A percentile compares a stretch with the other conserved stretches of the same genome.
These are phyloP conservation scores for Quercus suber DNA, from an alignment of 306 rosid genomes.

Conservation along the genomic window DNA sequence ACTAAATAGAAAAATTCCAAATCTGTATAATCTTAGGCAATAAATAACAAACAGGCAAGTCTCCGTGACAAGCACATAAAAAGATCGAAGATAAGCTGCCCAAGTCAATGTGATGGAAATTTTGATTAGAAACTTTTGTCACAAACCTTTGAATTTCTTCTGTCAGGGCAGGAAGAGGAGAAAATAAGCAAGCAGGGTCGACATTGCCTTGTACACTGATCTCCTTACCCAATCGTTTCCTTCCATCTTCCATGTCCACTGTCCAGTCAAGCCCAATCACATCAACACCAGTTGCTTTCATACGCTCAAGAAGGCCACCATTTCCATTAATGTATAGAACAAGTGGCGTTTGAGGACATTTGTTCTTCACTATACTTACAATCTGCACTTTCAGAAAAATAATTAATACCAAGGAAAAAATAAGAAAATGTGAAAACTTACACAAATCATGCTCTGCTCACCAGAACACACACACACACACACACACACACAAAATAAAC, in stretches of 20 bases:
- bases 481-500: too few species aligned
- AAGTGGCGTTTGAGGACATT: conserved; percentile 76
- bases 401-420: conserved; percentile 2
- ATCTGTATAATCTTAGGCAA: not conserved
- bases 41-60: conserved; percentile 9
- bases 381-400: conserved; percentile 52
- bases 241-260: conserved; percentile 95
- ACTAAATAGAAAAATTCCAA: conserved; percentile 2
- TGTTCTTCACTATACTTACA: conserved; percentile 59
- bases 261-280: conserved; percentile 98
- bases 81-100: not conserved
- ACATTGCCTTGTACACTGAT: conserved; percentile 90
- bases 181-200: conserved; percentile 86
- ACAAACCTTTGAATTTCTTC: conserved; percentile 91
- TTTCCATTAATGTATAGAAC: conserved; percentile 94
- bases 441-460: not conserved
- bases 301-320: conserved; percentile 94
- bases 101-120: not conserved
- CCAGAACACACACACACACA: too few species aligned
- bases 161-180: conserved; percentile 72
- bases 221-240: conserved; percentile 68
- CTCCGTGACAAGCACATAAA: not conserved
- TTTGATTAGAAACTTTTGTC: not conserved
- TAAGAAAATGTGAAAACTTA: not conserved
- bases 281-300: conserved; percentile 83